A percentile compares a stretch with the other conserved stretches of the same genome.
Conservation (phyloP, 768 basidiomycete genomes). For the Auriscalpium vulgare region DNA sequence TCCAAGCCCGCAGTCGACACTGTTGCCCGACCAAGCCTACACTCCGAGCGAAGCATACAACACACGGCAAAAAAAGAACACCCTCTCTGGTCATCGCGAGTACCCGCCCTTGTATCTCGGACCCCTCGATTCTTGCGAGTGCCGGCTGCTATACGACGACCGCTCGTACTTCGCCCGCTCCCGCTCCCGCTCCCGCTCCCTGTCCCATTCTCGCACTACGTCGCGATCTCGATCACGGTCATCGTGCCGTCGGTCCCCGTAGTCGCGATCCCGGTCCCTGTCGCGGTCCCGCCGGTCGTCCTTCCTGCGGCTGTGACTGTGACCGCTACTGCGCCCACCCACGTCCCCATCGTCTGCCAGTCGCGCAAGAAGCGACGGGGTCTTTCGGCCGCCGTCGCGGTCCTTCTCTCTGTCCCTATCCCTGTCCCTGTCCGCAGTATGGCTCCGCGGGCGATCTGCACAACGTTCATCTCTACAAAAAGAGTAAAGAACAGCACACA, state of each 20-base stretch:
- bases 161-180: neutral
- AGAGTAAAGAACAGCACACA: neutral
- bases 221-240: constrained; percentile 9
- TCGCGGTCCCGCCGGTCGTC: constrained; percentile 7
- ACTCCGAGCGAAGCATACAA: too few species aligned
- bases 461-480: neutral
- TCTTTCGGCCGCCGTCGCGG: neutral
- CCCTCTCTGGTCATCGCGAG: constrained; percentile 13
- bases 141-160: constrained; percentile 4
- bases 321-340: neutral
- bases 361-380: neutral
- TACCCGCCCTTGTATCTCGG: constrained; percentile 27
- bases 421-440: neutral
- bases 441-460: neutral
- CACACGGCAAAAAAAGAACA: too few species aligned
- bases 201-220: neutral
- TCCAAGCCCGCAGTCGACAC: too few species aligned
- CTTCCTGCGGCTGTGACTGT: neutral
- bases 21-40: too few species aligned
- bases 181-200: neutral
- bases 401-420: constrained; percentile 4
- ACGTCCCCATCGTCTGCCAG: constrained; percentile 4
- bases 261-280: constrained; percentile 1
- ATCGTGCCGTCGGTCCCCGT: constrained; percentile 3
- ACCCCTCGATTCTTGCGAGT: constrained; percentile 15